A percentile compares a stretch with the other conserved stretches of the same genome.
phyloP scores from a whole-genome alignment of 2,329 filamentous ascomycete species.

The Chaetomium sp. region DNA sequence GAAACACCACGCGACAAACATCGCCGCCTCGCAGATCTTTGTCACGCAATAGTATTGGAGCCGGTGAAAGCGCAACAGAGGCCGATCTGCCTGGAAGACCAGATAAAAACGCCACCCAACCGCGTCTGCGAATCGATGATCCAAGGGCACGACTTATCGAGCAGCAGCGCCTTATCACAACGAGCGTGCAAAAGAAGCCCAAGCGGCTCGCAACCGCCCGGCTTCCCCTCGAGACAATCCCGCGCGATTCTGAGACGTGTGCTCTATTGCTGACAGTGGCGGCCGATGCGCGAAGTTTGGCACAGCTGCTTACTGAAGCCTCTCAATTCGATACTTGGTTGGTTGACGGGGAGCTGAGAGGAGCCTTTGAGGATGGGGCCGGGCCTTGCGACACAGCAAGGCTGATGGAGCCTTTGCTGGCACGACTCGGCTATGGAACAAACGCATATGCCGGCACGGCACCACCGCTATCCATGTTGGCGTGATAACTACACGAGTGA shows the following conservation, averaged over 20 bases:
- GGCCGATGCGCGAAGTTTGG: slow-evolving; percentile 10
- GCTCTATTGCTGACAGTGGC: slow-evolving; percentile 27
- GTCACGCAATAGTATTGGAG: background rate
- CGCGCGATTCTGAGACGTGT: slow-evolving; percentile 23
- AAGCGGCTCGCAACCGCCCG: slow-evolving; percentile 33
- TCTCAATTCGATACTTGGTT: slow-evolving; percentile 25
- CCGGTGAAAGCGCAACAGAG: background rate
- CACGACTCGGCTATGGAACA: background rate
- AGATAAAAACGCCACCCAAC: slow-evolving; percentile 24
- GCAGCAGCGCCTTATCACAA: slow-evolving; percentile 30
- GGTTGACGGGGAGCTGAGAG: slow-evolving; percentile 21
- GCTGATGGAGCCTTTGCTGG: slow-evolving; percentile 18
- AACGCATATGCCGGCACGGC: background rate
- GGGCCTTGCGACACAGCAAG: slow-evolving; percentile 9
- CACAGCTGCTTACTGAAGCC: background rate
- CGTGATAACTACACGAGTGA: background rate
- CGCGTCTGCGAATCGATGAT: slow-evolving; percentile 15
- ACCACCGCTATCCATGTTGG: background rate
- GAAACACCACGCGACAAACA: background rate
- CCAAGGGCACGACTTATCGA: slow-evolving; percentile 30
- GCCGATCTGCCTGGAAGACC: background rate
- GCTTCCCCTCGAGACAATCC: slow-evolving; percentile 35
- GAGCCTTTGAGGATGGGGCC: slow-evolving; percentile 7
- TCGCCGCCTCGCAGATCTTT: background rate
- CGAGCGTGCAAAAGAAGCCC: slow-evolving; percentile 25